These are phyloP conservation scores for Alternaria novae-zelandiae DNA, from an alignment of 2,329 filamentous ascomycete species.

Conservation along the genomic window DNA sequence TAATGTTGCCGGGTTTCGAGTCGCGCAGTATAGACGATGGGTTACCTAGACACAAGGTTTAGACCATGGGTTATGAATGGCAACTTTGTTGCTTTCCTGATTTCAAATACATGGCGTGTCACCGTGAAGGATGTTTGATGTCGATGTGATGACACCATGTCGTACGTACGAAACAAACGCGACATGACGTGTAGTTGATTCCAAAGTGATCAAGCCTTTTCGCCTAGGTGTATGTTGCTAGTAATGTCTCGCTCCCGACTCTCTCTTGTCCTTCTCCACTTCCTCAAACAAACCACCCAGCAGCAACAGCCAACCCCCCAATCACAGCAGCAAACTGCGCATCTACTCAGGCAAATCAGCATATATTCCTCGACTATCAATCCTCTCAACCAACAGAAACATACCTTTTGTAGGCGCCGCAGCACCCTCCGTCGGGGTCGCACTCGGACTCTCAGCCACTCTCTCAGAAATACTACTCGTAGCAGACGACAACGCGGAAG, in stretches of 20 bases:
- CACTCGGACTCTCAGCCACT: neutral
- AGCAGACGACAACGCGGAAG: neutral
- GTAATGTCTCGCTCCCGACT: rapidly evolving
- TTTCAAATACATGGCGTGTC: neutral
- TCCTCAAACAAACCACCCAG: neutral
- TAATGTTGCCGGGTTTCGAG: neutral
- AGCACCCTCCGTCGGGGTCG: neutral
- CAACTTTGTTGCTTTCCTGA: neutral
- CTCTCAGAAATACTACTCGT: neutral
- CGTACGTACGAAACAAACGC: neutral
- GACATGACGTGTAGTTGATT: neutral
- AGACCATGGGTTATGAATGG: neutral
- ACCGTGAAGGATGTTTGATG: neutral
- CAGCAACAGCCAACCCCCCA: neutral
- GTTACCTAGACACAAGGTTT: slow-evolving; percentile 5
- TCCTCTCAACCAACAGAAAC: neutral
- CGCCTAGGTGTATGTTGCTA: neutral
- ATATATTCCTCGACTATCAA: neutral
- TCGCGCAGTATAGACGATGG: slow-evolving; percentile 1
- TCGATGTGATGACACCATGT: neutral
- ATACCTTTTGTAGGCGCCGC: neutral
- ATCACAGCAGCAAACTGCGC: neutral
- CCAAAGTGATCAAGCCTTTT: neutral
- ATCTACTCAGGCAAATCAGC: neutral
- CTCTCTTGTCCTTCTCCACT: neutral